Evolutionary conservation across 2,329 filamentous ascomycete species (phyloP), one percentile per base, ranked within the genome.

Genomic region (Leptographium galeiforme): DNA sequence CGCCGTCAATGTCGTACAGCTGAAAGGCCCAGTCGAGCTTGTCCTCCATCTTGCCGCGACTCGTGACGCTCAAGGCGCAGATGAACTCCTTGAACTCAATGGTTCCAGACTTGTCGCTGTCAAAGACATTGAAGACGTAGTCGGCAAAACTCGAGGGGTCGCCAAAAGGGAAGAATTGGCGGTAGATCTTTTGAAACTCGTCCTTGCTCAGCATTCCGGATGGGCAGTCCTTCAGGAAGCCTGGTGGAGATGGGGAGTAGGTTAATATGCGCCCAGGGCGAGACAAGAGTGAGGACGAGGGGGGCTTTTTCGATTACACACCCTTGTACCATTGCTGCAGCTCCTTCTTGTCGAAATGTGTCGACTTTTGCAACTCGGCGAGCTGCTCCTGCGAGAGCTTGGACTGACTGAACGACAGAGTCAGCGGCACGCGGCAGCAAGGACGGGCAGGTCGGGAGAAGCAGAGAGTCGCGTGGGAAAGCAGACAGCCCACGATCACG

Each of bases 1-100:
- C 93, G 54, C 93, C 91, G 65, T 98, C 93, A 64, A 98, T 97
- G 71, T 98, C 93, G 71, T 98, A 98, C 61, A 98, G 78, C 74
- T 98, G 91, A 73, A 98, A 98, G 16, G 93, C 93, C 93, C 93
- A 98, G 69, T 97, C 91, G 55, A 98, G 78, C 72, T 98, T 98
- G 72, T 98, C 93, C 72, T 98, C 93, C 89, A 97, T 95, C 76
- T 94, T 94, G 65, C 93, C 93, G 62, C 93, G 82, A 70, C 89
- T 95, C 50, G 93, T 98, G 65, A 98, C 91, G 69, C 89, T 95
- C 59, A 98, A 74, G 33, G 93, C 93, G 73, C 91, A 96, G 70
- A 98, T 98, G 72, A 98, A 98, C 71, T 98, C 93, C 69, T 97
- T 97, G 72, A 98, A 98, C 72, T 98, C 93, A 66, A 98, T 98